Base-by-base conservation (phyloP, 1,139 yeast genomes). In the Debaryomycetaceae sp. region DNA sequence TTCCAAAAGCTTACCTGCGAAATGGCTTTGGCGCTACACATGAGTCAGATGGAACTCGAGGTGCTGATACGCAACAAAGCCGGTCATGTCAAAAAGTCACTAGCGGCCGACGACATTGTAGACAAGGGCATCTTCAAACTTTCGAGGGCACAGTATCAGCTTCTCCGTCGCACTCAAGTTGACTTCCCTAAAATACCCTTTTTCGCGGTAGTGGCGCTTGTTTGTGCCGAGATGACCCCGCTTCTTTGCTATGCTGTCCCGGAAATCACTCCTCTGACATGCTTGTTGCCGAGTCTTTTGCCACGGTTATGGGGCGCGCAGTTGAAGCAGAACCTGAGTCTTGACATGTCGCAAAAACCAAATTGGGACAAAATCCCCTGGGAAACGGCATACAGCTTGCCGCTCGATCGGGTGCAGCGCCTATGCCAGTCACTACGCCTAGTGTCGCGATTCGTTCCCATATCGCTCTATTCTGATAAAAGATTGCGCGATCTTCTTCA, bases 181-280 rank as follows among this genome's bases (percentile, higher is more conserved):
- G 87, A 81, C 45, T 56, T 72, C 34, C 37, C 42, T 29, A 78
- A 77, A 44, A 54, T 81, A 14, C 92, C 92, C 3, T 16, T 64
- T 11, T 81, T 81, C 54, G 80, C 70, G 0, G 33, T 74, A 1
- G 45, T 79, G 0, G 67, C 77, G 34, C 47, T 71, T 14, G 44
- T 78, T 1, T 73, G 75, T 39, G 72, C 74, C 43, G 93, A 81
- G 41, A 43, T 57, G 29, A 77, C 87, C 1, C 81, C 90, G 0
- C 26, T 75, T 0, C 34, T 80, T 3, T 72, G 83, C 36, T 65
- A 64, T 34, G 39, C 60, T 1, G 51, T 78, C 30, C 92, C 92
- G 0, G 68, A 67, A 32, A 45, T 80, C 11, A 66, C 82, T 2
- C 92, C 92, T 0, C 65, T 68, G 38, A 79, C 90, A 0, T 81